Evolutionary conservation across 306 rosid genomes (phyloP), one percentile per base, ranked within the genome.

Genomic region (Trifolium subterraneum): DNA sequence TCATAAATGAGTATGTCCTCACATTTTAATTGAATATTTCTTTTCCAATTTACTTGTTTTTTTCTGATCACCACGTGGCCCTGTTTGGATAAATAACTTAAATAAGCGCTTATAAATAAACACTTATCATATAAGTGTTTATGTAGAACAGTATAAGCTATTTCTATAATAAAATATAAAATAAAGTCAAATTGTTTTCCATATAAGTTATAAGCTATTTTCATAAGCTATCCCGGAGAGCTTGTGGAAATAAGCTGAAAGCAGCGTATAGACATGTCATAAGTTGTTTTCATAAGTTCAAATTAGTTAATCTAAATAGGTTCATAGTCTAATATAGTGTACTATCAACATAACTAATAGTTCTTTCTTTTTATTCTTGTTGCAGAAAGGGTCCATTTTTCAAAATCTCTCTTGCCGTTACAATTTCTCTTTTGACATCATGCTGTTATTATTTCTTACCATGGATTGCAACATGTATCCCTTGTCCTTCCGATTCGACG

Each of bases 1-100:
- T 91, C 87, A 71, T 94, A 78, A 90, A 94, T 15, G 96, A 84
- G 98, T 94, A 90, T 54, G 97, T 84, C 51, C 70, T 81, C 39
- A 20, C 18, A 51, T 61, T 64, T 71, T 39, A 52, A 50, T 71
- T 71, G 25, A 59, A 62, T 25, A 5, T 10, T 52, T 69, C 18
- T 18, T 36, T 36, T 36, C 11, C 64, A 58, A 58, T 58, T 25
- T 58, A 25, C 64, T 25, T 23, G 16, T 16, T 56, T 58, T 18
- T 58, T 25, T 27, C 38, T 25, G 36, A 58, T 25, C 18, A 13
- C 18, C 31, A 36, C 2, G 33, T 36, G 60, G 6, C 12, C 60
- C 29, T 19, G 60, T 54, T 54, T 20, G 31, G 29, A 54, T 54
- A 54, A 54, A 10, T 7, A 20, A 0, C 15, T 54, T 54, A 54